Conservation (phyloP, 2,329 filamentous ascomycete species). For the Aureobasidium zeae region DNA sequence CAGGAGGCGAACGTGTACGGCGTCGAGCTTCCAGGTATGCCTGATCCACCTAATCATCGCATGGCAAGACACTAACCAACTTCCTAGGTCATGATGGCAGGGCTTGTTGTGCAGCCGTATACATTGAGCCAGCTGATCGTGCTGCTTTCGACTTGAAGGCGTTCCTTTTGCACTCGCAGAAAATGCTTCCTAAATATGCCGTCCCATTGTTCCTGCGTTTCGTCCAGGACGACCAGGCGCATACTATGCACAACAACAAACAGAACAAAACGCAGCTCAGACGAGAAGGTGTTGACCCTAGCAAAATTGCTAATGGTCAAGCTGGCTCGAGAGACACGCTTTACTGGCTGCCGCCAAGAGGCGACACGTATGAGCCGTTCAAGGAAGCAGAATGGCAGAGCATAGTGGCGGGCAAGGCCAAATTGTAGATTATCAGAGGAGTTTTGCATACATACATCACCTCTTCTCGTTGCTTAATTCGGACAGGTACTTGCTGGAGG, state of each 20-base stretch:
- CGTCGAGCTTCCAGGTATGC: conserved; percentile 34
- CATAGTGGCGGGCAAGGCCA: conserved; percentile 33
- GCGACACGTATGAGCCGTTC: conserved; percentile 50
- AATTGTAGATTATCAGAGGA: background rate
- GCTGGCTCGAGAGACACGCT: conserved; percentile 39
- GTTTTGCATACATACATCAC: background rate
- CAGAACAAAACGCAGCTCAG: conserved; percentile 66
- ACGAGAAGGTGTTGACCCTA: conserved; percentile 56
- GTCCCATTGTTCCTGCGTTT: conserved; percentile 65
- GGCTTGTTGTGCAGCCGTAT: conserved; percentile 47
- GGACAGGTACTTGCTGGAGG: no score
- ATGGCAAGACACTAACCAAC: background rate
- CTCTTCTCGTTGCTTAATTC: no score
- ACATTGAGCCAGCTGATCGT: conserved; percentile 43
- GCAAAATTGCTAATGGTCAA: conserved; percentile 36
- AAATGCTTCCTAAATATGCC: conserved; percentile 60
- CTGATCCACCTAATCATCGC: no score
- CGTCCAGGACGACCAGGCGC: conserved; percentile 39
- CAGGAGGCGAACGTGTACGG: conserved; percentile 43
- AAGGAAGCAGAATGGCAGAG: conserved; percentile 49
- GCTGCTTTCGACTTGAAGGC: conserved; percentile 48
- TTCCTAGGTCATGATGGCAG: conserved; percentile 39
- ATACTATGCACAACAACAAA: conserved; percentile 64
- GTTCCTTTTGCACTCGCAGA: conserved; percentile 49
- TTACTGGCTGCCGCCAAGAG: conserved; percentile 41